phyloP scores from a whole-genome alignment of 371 early-diverging fungal genomes.

The Lichtheimia corymbifera region DNA sequence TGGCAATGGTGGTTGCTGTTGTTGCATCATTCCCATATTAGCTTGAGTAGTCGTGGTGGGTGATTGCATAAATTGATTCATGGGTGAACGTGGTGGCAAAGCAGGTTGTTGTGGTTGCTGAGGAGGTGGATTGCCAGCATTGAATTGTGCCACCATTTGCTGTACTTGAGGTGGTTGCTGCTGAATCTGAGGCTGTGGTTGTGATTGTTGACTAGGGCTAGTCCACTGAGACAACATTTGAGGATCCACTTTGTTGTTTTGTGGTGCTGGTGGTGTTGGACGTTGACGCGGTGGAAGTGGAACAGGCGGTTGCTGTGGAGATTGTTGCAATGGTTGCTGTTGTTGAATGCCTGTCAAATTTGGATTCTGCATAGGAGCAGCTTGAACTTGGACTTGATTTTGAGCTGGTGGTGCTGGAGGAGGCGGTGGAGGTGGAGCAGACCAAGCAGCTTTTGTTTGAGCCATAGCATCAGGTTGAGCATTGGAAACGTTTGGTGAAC shows the following conservation, averaged over 20 bases:
- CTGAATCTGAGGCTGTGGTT: slow-evolving; percentile 19
- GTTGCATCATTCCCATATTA: slow-evolving; percentile 13
- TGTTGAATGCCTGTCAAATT: slow-evolving; percentile 7
- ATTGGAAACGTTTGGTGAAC: slow-evolving; percentile 13
- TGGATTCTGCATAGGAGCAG: slow-evolving; percentile 19
- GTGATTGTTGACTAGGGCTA: slow-evolving; percentile 11
- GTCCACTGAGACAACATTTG: slow-evolving; percentile 40
- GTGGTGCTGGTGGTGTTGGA: slow-evolving; percentile 31
- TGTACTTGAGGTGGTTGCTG: slow-evolving; percentile 17
- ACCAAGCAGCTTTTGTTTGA: slow-evolving; percentile 22
- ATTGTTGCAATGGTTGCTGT: slow-evolving; percentile 3
- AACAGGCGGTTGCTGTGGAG: slow-evolving; percentile 20
- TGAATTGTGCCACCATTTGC: slow-evolving; percentile 16
- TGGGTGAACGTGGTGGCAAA: slow-evolving; percentile 14
- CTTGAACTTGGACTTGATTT: slow-evolving; percentile 7
- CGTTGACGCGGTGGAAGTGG: slow-evolving; percentile 30
- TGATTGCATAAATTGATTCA: slow-evolving; percentile 21
- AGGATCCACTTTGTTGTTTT: slow-evolving; percentile 37
- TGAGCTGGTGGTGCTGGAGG: slow-evolving; percentile 13
- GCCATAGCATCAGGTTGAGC: slow-evolving; percentile 12
- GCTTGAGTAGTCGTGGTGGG: slow-evolving; percentile 9
- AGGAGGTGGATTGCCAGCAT: slow-evolving; percentile 3
- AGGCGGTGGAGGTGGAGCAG: slow-evolving; percentile 24
- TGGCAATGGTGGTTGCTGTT: slow-evolving; percentile 21
- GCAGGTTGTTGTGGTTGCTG: slow-evolving; percentile 10